phyloP scores from a whole-genome alignment of 2,329 filamentous ascomycete genomes.

The Escovopsis weberi region DNA sequence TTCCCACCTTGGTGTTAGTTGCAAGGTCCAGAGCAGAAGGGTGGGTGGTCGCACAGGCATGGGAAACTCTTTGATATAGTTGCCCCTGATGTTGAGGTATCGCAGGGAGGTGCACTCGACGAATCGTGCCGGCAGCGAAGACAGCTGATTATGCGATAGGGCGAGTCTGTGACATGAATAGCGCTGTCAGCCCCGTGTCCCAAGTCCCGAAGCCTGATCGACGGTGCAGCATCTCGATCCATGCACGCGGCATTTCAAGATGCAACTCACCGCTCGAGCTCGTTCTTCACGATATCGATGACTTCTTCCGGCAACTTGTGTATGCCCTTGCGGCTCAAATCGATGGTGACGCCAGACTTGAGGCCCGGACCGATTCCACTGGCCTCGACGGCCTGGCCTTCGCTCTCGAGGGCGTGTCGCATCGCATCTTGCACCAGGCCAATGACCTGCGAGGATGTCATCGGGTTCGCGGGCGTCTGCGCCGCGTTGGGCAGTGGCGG shows the following conservation, averaged over 20 bases:
- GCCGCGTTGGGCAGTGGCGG: slow-evolving; percentile 4
- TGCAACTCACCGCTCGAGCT: slow-evolving; percentile 50
- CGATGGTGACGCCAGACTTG: slow-evolving; percentile 61
- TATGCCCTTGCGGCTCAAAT: slow-evolving; percentile 63
- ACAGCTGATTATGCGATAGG: slow-evolving; percentile 65
- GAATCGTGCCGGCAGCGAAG: slow-evolving; percentile 54
- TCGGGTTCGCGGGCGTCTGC: slow-evolving; percentile 35
- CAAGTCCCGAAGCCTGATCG: too few species aligned
- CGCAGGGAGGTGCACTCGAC: slow-evolving; percentile 63
- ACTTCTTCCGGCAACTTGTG: slow-evolving; percentile 57
- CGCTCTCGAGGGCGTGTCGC: slow-evolving; percentile 50
- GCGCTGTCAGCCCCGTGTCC: slow-evolving; percentile 2
- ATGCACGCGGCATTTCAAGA: neutral
- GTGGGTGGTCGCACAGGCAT: slow-evolving; percentile 30
- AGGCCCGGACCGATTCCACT: slow-evolving; percentile 44
- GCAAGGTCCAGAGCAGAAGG: neutral
- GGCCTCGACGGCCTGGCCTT: slow-evolving; percentile 47
- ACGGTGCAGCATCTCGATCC: too few species aligned
- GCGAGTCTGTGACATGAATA: slow-evolving; percentile 43
- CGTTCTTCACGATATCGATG: slow-evolving; percentile 58
- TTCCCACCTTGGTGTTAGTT: slow-evolving; percentile 8
- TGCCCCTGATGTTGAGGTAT: slow-evolving; percentile 70
- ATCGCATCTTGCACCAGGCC: slow-evolving; percentile 52
- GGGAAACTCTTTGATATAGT: slow-evolving; percentile 51
- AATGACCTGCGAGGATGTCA: slow-evolving; percentile 50